Conservation (phyloP, 2,329 filamentous ascomycete species). For the Hymenoscyphus scutula region DNA sequence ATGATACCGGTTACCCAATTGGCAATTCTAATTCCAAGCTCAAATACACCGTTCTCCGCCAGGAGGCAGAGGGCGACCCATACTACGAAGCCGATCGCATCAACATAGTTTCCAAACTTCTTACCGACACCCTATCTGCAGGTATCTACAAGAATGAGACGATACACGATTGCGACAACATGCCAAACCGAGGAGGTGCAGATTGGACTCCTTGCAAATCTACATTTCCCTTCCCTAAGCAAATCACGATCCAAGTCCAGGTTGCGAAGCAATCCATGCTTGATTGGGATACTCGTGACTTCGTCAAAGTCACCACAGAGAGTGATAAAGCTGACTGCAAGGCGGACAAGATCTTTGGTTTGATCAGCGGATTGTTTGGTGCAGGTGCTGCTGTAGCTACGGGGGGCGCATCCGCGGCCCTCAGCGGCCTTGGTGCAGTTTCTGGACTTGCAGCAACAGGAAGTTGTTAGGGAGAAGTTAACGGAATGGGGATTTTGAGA, state of each 20-base stretch:
- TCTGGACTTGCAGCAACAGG: background rate
- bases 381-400: conserved; percentile 1
- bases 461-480: background rate
- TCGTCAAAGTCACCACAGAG: background rate
- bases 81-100: conserved; percentile 5
- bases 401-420: background rate
- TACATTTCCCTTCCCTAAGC: background rate
- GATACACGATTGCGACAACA: background rate
- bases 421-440: conserved; percentile 1
- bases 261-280: background rate
- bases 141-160: background rate
- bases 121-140: background rate
- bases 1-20: background rate
- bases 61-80: conserved; percentile 2
- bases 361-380: background rate
- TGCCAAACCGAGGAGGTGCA: background rate
- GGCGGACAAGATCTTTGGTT: background rate
- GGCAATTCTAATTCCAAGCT: background rate
- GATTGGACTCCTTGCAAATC: background rate
- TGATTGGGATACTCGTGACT: background rate
- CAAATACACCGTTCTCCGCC: background rate
- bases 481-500: too few relatives aligned
- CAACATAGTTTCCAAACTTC: background rate
- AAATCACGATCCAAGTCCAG: background rate
- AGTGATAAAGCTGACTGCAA: background rate